Conservation (phyloP, 2,329 filamentous ascomycete species). For the Monilinia aucupariae region DNA sequence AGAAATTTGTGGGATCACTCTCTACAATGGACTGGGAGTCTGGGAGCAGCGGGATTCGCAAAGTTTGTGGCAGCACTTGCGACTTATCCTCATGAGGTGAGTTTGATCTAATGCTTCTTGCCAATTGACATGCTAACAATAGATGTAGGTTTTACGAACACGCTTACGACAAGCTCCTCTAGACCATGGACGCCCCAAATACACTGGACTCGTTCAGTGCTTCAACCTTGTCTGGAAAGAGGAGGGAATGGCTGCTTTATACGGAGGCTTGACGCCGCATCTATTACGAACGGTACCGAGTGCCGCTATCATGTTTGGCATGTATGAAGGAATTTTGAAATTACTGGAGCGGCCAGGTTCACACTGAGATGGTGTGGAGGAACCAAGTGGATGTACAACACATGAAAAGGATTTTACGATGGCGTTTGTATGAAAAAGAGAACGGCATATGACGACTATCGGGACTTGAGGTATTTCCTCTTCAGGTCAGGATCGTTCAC, state of each 20-base stretch:
- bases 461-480: slow-evolving; percentile 6
- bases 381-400: slow-evolving; percentile 5
- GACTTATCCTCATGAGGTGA: slow-evolving; percentile 88
- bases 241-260: slow-evolving; percentile 79
- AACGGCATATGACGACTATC: slow-evolving; percentile 1
- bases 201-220: slow-evolving; percentile 82
- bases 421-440: slow-evolving; percentile 24
- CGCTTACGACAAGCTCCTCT: slow-evolving; percentile 79
- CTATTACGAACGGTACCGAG: slow-evolving; percentile 86
- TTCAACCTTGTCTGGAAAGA: slow-evolving; percentile 84
- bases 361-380: slow-evolving; percentile 17
- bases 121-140: slow-evolving; percentile 12
- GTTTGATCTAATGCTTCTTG: slow-evolving; percentile 24
- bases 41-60: slow-evolving; percentile 72
- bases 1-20: slow-evolving; percentile 68
- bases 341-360: slow-evolving; percentile 31
- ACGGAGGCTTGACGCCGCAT: slow-evolving; percentile 87
- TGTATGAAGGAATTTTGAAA: slow-evolving; percentile 48
- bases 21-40: slow-evolving; percentile 72
- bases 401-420: slow-evolving; percentile 17
- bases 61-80: slow-evolving; percentile 80
- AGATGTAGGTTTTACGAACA: slow-evolving; percentile 66
- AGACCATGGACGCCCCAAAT: slow-evolving; percentile 67
- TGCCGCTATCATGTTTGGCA: slow-evolving; percentile 94
- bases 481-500: not conserved